These are phyloP conservation scores for Chlamydomonas schloesseri DNA, from an alignment of 139 green algal species.

Conservation along the genomic window DNA sequence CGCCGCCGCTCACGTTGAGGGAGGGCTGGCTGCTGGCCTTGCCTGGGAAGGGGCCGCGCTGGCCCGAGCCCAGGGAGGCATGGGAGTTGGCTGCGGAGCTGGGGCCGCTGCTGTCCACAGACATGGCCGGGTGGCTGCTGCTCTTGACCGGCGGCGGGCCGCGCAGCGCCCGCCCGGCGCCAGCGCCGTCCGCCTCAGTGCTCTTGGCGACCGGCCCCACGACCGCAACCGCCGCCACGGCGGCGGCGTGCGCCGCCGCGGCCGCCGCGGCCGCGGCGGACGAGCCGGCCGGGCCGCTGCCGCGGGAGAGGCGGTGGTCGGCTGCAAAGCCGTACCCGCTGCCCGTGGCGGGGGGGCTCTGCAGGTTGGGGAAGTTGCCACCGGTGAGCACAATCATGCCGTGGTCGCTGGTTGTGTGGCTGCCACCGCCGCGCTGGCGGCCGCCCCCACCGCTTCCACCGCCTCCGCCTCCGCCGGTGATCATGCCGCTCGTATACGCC, in stretches of 20 bases:
- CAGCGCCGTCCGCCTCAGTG: not conserved
- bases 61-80: not conserved
- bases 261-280: no score
- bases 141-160: not conserved
- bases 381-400: slow-evolving; percentile 27
- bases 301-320: no score
- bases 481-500: no score
- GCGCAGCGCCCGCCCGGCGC: not conserved
- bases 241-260: no score
- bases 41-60: not conserved
- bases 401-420: not conserved
- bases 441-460: no score
- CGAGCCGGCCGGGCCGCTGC: no score
- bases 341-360: not conserved
- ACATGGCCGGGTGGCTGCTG: slow-evolving; percentile 33
- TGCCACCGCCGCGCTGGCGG: no score
- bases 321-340: no score
- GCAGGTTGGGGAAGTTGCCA: not conserved
- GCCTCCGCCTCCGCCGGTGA: no score
- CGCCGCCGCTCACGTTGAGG: not conserved
- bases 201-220: no score
- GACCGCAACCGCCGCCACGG: no score
- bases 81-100: no score
- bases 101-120: not conserved
- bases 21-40: slow-evolving; percentile 29